Evolutionary conservation across 2,329 filamentous ascomycete genomes (phyloP).

Genomic region (Ilyonectria robusta): DNA sequence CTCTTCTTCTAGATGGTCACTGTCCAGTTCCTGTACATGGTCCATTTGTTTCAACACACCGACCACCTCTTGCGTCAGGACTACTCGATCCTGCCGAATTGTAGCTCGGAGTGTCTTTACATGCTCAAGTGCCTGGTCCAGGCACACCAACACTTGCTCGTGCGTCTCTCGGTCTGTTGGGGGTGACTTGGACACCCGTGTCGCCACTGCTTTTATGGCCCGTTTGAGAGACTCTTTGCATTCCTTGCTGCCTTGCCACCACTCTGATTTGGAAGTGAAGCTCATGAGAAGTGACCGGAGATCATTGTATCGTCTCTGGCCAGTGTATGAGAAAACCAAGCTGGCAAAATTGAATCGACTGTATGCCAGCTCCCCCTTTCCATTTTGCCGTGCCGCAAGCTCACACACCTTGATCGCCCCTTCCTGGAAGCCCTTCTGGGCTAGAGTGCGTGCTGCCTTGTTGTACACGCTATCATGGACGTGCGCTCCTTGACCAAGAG

Average conservation of each 20-base stretch:
- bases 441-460: conserved; percentile 52
- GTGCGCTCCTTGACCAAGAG: conserved; percentile 46
- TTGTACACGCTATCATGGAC: conserved; percentile 56
- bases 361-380: conserved; percentile 54
- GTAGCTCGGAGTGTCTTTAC: conserved; percentile 41
- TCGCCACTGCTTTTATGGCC: conserved; percentile 53
- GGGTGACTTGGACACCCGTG: conserved; percentile 38
- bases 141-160: conserved; percentile 40
- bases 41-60: conserved; percentile 40
- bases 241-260: conserved; percentile 55
- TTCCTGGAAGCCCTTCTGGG: conserved; percentile 47
- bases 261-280: conserved; percentile 50
- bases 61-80: conserved; percentile 35
- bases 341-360: conserved; percentile 56
- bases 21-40: conserved; percentile 31
- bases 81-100: conserved; percentile 37
- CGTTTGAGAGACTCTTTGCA: conserved; percentile 57
- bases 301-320: conserved; percentile 49
- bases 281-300: conserved; percentile 49
- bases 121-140: conserved; percentile 42
- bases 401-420: conserved; percentile 53
- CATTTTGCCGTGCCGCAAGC: conserved; percentile 55
- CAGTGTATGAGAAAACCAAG: conserved; percentile 54
- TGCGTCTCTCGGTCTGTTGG: conserved; percentile 37
- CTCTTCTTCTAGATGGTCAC: conserved; percentile 25